Percentiles rank a stretch among this genome's conserved stretches.
These are phyloP conservation scores for Avena insularis DNA, from an alignment of 176 grass and related monocot genomes.

Conservation along the genomic window DNA sequence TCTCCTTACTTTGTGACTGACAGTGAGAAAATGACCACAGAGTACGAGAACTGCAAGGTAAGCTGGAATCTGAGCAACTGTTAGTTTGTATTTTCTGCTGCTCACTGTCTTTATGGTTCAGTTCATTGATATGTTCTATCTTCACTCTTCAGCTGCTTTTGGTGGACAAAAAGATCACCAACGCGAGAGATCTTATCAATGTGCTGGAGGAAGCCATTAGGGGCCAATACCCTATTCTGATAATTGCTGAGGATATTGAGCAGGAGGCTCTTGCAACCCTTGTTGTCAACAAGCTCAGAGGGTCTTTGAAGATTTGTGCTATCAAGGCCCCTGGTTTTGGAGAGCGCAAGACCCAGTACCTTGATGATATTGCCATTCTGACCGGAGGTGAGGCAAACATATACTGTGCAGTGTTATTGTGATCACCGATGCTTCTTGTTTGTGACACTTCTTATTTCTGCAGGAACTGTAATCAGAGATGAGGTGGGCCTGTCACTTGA, in stretches of 20 bases:
- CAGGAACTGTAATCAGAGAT: constrained; percentile 95
- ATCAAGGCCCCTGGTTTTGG: constrained; percentile 84
- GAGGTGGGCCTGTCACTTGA: constrained; percentile 92
- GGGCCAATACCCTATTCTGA: constrained; percentile 78
- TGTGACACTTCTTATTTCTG: constrained; percentile 10
- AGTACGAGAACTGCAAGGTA: constrained; percentile 99
- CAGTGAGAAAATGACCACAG: constrained; percentile 90
- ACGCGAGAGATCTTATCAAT: constrained; percentile 87
- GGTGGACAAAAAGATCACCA: constrained; percentile 96
- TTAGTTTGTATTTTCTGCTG: not conserved
- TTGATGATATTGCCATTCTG: constrained; percentile 97
- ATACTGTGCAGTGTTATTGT: not conserved
- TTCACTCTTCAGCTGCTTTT: constrained; percentile 70
- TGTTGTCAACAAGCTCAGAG: constrained; percentile 96
- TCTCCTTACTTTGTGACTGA: constrained; percentile 97
- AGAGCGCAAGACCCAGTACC: constrained; percentile 53
- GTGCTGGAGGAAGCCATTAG: constrained; percentile 95
- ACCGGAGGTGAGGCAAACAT: constrained; percentile 67
- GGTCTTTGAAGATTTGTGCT: constrained; percentile 87
- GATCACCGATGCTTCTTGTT: constrained; percentile 14
- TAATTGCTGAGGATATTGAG: constrained; percentile 96
- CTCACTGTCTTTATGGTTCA: constrained; percentile 8
- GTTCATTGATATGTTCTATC: constrained; percentile 35
- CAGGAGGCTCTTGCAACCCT: constrained; percentile 97
- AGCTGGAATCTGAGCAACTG: not conserved